Evolutionary conservation across 2,329 filamentous ascomycete species (phyloP), one percentile per base, ranked within the genome.

Genomic region (Ascochyta viciae-villosae): DNA sequence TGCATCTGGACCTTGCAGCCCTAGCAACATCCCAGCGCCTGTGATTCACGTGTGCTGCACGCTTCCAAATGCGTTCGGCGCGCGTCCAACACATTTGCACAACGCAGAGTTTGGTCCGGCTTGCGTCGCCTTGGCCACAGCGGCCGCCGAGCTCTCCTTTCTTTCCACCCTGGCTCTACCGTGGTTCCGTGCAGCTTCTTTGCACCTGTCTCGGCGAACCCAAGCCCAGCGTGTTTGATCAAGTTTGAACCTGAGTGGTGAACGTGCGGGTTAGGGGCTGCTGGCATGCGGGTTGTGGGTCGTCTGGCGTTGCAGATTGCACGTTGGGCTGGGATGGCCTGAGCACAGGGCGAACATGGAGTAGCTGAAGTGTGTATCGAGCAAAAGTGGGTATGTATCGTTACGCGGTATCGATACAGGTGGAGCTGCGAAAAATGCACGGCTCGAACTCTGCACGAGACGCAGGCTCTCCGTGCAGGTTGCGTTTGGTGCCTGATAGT

Each of bases 291-390:
- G 48, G 43, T 48, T 42, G 48, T 57, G 54, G 54, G 39, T 40
- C 54, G 6, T n/a, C 19, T 23, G 46, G 31, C 23, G 16, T 57
- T 39, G 48, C 33, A 42, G 26, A 35, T 38, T 39, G 34, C 8
- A 41, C 16, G 43, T 57, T 57, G 54, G 54, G 48, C 54, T 52
- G 49, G 54, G 54, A 57, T 57, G 35, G 12, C 44, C 54, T 24
- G 39, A 31, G 38, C 47, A 46, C 33, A 56, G 47, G 53, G 53
- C 53, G 47, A 37, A 43, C 38, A 27, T 15, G 24, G 16, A 27
- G 26, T 13, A 6, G 3, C 12, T 26, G 24, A 26, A 19, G 37
- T 23, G 37, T 2, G 27, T 42, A 46, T 42, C 24, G 31, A 6
- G 19, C 13, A 34, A 50, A 50, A 47, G 47, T 39, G 53, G 47